phyloP scores from a whole-genome alignment of 768 basidiomycete genomes.

The Tylopilus subfusipes region DNA sequence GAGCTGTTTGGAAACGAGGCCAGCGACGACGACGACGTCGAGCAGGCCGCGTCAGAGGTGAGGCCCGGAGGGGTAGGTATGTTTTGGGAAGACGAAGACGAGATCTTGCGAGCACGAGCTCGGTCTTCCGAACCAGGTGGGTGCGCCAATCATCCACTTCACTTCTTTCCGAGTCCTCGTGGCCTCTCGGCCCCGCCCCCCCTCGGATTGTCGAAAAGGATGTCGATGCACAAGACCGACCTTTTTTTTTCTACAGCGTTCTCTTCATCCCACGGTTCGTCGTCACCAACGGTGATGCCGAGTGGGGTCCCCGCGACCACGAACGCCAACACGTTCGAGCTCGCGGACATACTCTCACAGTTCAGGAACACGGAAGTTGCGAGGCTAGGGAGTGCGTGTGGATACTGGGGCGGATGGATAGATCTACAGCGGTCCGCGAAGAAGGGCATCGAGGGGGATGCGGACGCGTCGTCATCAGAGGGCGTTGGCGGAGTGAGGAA shows the following conservation, averaged over 20 bases:
- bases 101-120: constrained; percentile 1
- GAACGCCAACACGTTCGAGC: constrained; percentile 1
- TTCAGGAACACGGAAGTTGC: constrained; percentile 35
- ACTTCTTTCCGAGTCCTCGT: no score
- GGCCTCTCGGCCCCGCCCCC: background rate
- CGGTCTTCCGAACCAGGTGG: constrained; percentile 5
- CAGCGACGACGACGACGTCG: background rate
- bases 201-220: background rate
- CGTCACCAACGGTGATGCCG: background rate
- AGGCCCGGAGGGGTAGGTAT: constrained; percentile 8
- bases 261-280: background rate
- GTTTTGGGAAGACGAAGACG: constrained; percentile 31
- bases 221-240: no score
- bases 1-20: constrained; percentile 30
- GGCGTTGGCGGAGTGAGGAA: constrained; percentile 1
- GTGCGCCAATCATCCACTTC: constrained; percentile 6
- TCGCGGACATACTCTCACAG: constrained; percentile 23
- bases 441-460: background rate
- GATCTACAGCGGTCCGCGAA: constrained; percentile 2
- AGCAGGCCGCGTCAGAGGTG: background rate
- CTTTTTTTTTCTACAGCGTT: background rate
- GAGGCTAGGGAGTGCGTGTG: constrained; percentile 41
- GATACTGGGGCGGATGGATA: constrained; percentile 37
- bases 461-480: background rate
- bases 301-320: background rate